Base-by-base conservation (phyloP, 2,329 filamentous ascomycete species). In the Pseudogymnoascus sp. region DNA sequence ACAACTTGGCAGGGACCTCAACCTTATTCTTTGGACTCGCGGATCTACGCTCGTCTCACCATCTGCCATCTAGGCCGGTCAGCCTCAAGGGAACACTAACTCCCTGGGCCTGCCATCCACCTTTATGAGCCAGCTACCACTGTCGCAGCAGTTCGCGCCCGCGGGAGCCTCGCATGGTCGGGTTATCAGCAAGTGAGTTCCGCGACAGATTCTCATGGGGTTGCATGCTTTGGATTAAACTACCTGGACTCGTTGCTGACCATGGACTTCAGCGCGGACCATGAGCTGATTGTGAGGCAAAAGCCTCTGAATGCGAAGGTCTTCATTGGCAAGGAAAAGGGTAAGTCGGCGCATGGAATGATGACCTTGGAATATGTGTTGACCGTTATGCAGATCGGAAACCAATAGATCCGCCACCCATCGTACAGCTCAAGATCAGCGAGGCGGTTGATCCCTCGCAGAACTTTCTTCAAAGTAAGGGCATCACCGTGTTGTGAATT, bases 381-480 rank as follows among this genome's bases (percentile, higher is more conserved):
- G 53, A 63, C 43, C 28, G 60, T 28, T 8, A 66, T 53, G 63
- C 72, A 90, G 89, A 90, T 71, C 87, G 91, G 68, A 96, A 96
- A 75, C 90, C 91, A 6, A 85, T 96, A 70, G 91, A 96, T 73
- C 91, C 93, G 61, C 91, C 91, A 11, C 91, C 91, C 43, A 90
- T 96, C 69, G 79, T 96, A 53, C 87, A 93, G 76, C 81, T 96
- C 56, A 74, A 83, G 62, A 77, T 82, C 63, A 76, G 76, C 63
- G 70, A 73, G 36, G 74, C 76, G 59, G 75, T 75, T 60, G 81
- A 84, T 64, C 78, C 79, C 1, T 72, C 76, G 62, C 77, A 79
- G 59, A 76, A 78, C 65, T 81, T 77, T 63, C 74, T 83, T 56
- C 84, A 75, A 79, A 89, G 84, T 89, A 80, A 73, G 84, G 37